These are phyloP conservation scores for Xerocomus subilludens DNA, from an alignment of 1,284 basidiomycete genomes.

Conservation along the genomic window DNA sequence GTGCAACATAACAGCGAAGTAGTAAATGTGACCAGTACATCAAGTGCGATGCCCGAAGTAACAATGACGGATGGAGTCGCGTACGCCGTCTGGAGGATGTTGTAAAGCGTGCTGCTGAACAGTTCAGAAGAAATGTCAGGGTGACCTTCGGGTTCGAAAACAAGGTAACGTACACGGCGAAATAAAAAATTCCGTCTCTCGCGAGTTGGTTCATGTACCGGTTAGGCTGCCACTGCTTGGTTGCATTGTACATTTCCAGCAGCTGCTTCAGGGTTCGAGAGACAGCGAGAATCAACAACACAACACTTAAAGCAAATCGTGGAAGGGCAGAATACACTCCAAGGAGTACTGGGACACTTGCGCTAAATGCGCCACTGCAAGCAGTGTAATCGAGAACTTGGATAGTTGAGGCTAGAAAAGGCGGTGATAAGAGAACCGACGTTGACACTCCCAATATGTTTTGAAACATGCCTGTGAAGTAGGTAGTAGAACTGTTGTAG, in stretches of 20 bases:
- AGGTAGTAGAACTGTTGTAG: not conserved
- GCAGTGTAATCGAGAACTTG: not conserved
- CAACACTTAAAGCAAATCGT: not conserved
- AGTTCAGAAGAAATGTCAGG: too few species aligned
- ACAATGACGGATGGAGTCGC: not conserved
- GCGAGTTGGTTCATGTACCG: conserved; percentile 15
- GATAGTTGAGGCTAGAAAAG: too few species aligned
- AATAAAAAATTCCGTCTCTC: conserved; percentile 23
- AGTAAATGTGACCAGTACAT: too few species aligned
- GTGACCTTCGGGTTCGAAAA: not conserved
- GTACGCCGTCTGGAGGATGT: not conserved
- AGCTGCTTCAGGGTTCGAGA: not conserved
- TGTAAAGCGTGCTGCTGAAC: too few species aligned
- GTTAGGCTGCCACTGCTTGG: conserved; percentile 18
- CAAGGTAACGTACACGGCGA: conserved; percentile 29
- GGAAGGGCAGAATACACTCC: not conserved
- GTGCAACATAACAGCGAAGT: not conserved
- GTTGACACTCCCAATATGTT: too few species aligned
- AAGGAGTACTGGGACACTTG: not conserved
- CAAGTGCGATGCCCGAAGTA: not conserved
- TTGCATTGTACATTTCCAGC: conserved; percentile 20
- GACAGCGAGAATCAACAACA: not conserved
- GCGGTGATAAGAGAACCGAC: too few species aligned
- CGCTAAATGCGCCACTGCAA: not conserved
- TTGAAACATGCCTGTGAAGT: not conserved